Base-by-base conservation (phyloP, 2,329 filamentous ascomycete species). In the Trichoderma semiorbis region DNA sequence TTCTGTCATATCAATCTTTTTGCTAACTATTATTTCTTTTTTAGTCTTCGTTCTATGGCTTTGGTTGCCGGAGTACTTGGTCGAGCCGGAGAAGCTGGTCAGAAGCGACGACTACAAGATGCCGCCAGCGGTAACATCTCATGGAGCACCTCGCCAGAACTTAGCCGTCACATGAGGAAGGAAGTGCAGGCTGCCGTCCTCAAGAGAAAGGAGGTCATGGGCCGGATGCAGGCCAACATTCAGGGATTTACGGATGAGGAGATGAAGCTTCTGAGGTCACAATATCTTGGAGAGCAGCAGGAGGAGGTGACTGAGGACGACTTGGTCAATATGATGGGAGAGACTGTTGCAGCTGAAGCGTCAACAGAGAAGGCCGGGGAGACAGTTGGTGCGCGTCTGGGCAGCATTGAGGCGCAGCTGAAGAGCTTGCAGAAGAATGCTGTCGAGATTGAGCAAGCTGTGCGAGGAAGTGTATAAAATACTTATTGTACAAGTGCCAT, bases 41-140 rank as follows among this genome's bases (percentile, higher is more conserved):
- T 1, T 66, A 97, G 94, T 88, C 82, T 97, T 75, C 92, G 96
- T 73, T 91, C 91, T 75, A 88, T 94, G 64, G 89, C 92, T 76
- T 87, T 98, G 73, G 93, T 99, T 76, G 92, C 91, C 5, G 94
- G 94, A 68, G 91, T 96, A 1, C 86, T 99, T 47, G 95, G 95
- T 53, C 89, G 92, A 67, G 96, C 96, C 1, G 96, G 93, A 11
- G 85, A 97, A 83, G 85, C 88, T 67, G 96, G 96, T 47, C 91
- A 94, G 78, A 81, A 85, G 76, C 87, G 88, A 73, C 88, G 95
- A 70, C 82, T 92, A 57, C 84, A 85, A 53, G 87, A 87, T 58
- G 93, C 94, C 2, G 78, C 84, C 65, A 77, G 82, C 21, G 93
- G 93, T 30, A 78, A 83, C 6, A 85, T 93, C n/a, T 86, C 90